Evolutionary conservation across 2,329 filamentous ascomycete genomes (phyloP).

Genomic region (Blastomyces percursus): DNA sequence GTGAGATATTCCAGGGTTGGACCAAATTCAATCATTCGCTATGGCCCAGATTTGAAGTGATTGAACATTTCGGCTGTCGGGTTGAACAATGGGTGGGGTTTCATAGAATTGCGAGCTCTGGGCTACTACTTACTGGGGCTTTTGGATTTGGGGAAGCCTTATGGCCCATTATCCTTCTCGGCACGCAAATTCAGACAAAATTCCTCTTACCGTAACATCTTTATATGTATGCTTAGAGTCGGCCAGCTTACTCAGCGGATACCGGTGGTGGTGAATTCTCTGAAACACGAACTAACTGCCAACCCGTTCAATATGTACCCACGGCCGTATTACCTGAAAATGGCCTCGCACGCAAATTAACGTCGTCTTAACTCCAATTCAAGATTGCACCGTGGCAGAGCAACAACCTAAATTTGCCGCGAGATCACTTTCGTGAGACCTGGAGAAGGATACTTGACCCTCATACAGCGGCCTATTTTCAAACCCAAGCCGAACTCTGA

Average conservation of each 20-base stretch:
- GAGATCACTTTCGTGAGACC: conserved; percentile 10
- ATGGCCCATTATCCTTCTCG: neutral
- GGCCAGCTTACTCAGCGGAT: neutral
- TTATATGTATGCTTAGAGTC: neutral
- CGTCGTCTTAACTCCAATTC: neutral
- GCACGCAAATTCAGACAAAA: neutral
- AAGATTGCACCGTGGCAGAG: neutral
- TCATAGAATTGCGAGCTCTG: neutral
- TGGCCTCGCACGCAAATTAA: neutral
- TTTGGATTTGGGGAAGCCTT: neutral
- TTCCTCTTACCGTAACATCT: neutral
- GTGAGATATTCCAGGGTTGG: neutral
- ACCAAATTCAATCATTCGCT: neutral
- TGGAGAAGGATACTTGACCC: conserved; percentile 7
- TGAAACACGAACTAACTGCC: neutral
- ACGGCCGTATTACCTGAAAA: neutral
- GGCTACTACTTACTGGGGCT: neutral
- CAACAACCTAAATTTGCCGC: conserved; percentile 5
- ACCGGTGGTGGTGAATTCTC: neutral
- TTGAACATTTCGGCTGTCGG: neutral
- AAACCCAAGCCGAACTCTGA: conserved; percentile 16
- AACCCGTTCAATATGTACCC: neutral
- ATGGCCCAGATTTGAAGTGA: neutral
- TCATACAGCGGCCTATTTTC: conserved; percentile 12
- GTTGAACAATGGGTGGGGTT: neutral